These are phyloP conservation scores for Fraxinus pennsylvanica DNA, from an alignment of 257 asterid species.

Conservation along the genomic window DNA sequence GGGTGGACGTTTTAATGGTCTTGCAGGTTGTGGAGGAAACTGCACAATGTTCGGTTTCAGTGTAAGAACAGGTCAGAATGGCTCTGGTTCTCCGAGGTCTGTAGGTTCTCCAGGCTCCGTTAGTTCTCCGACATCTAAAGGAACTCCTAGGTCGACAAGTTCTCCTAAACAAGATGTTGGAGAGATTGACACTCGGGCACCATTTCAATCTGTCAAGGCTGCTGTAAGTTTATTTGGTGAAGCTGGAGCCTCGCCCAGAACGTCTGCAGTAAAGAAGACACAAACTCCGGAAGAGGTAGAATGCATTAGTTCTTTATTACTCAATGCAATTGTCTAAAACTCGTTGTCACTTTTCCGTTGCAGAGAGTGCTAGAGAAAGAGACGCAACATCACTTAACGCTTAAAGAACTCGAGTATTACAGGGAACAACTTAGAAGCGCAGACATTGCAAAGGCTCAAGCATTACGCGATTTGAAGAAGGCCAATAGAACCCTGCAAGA, in stretches of 20 bases:
- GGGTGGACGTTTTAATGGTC: neutral
- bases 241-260: constrained; percentile 40
- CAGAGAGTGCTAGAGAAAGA: constrained; percentile 89
- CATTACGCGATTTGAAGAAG: constrained; percentile 54
- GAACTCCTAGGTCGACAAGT: constrained; percentile 33
- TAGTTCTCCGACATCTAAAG: constrained; percentile 38
- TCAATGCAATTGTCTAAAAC: neutral
- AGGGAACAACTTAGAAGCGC: constrained; percentile 49
- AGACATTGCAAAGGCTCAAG: constrained; percentile 60
- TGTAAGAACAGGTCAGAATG: constrained; percentile 40
- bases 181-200: constrained; percentile 75
- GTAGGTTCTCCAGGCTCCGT: constrained; percentile 30
- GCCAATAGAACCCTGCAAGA: constrained; percentile 64
- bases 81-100: constrained; percentile 47
- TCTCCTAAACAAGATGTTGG: constrained; percentile 56
- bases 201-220: constrained; percentile 78
- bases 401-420: constrained; percentile 55
- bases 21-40: constrained; percentile 25
- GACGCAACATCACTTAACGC: constrained; percentile 62
- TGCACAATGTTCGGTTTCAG: constrained; percentile 46
- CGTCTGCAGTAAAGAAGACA: constrained; percentile 38
- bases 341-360: constrained; percentile 7
- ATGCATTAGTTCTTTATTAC: neutral
- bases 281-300: constrained; percentile 70
- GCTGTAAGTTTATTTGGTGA: constrained; percentile 76